phyloP scores from a whole-genome alignment of 176 grass and related monocot species.

The Carex parvula region DNA sequence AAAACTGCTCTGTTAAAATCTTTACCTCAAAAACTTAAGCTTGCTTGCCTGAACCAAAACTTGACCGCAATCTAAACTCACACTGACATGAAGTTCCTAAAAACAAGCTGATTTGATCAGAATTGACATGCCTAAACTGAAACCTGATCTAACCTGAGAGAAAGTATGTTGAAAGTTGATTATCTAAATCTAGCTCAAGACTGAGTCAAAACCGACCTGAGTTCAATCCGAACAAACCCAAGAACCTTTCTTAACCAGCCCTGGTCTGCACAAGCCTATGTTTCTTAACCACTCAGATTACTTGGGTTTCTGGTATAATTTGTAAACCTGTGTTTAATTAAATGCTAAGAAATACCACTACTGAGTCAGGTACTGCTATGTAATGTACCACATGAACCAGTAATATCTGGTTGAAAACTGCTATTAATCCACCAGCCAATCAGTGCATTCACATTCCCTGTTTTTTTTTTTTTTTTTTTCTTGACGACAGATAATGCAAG shows the following conservation, averaged over 20 bases:
- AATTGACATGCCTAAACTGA: not conserved
- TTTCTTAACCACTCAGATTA: not conserved
- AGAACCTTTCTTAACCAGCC: not conserved
- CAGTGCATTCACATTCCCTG: not conserved
- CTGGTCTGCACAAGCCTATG: not conserved
- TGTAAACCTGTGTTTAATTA: not conserved
- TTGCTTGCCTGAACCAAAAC: not conserved
- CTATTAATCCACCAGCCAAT: not conserved
- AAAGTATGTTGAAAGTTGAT: not conserved
- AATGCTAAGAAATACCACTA: not conserved
- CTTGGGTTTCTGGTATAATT: not conserved
- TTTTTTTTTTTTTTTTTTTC: too few species aligned
- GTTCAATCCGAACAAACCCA: not conserved
- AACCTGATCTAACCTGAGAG: not conserved
- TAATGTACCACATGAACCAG: not conserved
- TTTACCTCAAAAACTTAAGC: not conserved
- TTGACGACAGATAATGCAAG: slow-evolving; percentile 72
- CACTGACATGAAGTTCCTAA: not conserved
- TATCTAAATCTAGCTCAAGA: not conserved
- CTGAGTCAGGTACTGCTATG: not conserved
- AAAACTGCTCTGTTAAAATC: too few species aligned
- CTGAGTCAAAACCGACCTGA: not conserved
- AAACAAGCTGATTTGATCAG: not conserved
- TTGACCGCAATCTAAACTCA: not conserved
- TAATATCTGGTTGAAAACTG: not conserved